Conservation (phyloP, 768 basidiomycete genomes). For the Naganishia randhawae region DNA sequence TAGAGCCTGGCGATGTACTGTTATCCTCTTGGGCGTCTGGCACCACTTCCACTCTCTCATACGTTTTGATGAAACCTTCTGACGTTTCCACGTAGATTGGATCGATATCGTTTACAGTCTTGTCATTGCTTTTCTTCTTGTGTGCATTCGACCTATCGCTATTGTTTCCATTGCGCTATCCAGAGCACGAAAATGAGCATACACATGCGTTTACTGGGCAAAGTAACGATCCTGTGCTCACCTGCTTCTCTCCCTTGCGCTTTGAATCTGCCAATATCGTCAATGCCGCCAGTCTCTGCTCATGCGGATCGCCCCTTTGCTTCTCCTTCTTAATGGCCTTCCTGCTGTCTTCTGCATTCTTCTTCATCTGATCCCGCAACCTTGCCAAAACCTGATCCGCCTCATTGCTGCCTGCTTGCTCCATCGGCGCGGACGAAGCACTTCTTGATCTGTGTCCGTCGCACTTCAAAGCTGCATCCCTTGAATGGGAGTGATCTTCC, state of each 20-base stretch:
- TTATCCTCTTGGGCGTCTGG: neutral
- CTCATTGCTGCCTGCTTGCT: neutral
- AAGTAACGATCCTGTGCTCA: neutral
- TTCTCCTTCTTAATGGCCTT: slow-evolving; percentile 10
- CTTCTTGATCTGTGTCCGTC: neutral
- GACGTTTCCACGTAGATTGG: slow-evolving; percentile 25
- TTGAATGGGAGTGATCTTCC: neutral
- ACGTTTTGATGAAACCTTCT: slow-evolving; percentile 28
- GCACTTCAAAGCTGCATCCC: neutral
- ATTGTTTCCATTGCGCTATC: neutral
- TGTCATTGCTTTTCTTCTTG: neutral
- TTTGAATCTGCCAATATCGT: neutral
- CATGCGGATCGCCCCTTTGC: neutral
- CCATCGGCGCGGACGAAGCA: neutral
- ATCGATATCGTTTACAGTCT: neutral
- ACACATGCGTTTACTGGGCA: neutral
- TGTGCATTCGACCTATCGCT: neutral
- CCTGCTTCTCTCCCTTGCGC: slow-evolving; percentile 19
- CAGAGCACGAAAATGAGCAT: neutral
- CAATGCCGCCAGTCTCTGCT: slow-evolving; percentile 17
- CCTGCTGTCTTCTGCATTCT: slow-evolving; percentile 23
- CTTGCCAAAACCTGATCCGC: neutral
- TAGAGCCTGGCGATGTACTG: neutral
- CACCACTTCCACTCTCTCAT: slow-evolving; percentile 9
- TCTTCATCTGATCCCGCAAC: slow-evolving; percentile 12